A percentile compares a stretch with the other conserved stretches of the same genome.
Conservation (phyloP, 2,329 filamentous ascomycete genomes). For the Clonostachys rosea region DNA sequence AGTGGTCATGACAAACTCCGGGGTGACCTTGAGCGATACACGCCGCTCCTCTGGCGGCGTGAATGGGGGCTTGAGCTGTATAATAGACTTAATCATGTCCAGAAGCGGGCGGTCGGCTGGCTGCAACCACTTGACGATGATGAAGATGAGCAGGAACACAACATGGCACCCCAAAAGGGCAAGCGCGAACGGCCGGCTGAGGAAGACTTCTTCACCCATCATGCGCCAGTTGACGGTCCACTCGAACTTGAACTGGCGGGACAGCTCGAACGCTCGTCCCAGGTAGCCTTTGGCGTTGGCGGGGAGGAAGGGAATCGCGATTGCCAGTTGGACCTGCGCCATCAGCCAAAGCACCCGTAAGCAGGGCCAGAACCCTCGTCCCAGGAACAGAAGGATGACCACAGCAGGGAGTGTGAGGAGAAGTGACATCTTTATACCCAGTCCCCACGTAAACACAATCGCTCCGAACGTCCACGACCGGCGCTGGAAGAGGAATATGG, state of each 20-base stretch:
- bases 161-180: conserved; percentile 62
- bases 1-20: conserved; percentile 70
- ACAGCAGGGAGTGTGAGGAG: conserved; percentile 80
- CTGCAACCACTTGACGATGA: conserved; percentile 65
- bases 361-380: conserved; percentile 60
- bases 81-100: conserved; percentile 43
- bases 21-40: conserved; percentile 56
- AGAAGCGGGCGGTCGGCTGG: conserved; percentile 56
- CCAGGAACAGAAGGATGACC: conserved; percentile 70
- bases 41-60: conserved; percentile 46
- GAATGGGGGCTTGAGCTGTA: conserved; percentile 39
- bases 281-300: conserved; percentile 68
- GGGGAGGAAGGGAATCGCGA: conserved; percentile 63
- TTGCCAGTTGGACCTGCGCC: conserved; percentile 68
- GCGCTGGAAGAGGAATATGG: conserved; percentile 75
- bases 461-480: conserved; percentile 70
- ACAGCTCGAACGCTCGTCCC: conserved; percentile 82
- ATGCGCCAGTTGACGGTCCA: conserved; percentile 99
- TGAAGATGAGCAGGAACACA: conserved; percentile 61
- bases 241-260: conserved; percentile 86
- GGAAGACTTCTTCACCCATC: conserved; percentile 76
- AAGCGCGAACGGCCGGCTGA: conserved; percentile 63
- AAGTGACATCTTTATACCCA: conserved; percentile 95
- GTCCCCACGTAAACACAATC: conserved; percentile 68
- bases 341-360: conserved; percentile 69